Conservation (phyloP, 768 basidiomycete genomes). For the Xerocomus potaroensis region DNA sequence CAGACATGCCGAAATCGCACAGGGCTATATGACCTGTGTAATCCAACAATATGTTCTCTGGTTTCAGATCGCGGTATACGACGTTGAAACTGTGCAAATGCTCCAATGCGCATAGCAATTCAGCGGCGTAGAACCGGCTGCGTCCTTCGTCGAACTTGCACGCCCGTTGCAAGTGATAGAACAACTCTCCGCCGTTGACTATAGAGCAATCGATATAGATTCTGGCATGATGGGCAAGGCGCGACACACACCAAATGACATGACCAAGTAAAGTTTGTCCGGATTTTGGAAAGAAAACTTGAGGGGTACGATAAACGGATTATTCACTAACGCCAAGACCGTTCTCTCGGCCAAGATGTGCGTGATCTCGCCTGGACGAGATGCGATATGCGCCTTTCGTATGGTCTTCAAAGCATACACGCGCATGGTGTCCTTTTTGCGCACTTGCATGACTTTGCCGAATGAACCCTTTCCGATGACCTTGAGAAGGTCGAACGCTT, state of each 20-base stretch:
- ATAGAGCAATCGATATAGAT: not conserved
- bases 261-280: constrained; percentile 94
- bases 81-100: constrained; percentile 98
- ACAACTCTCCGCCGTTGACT: constrained; percentile 98
- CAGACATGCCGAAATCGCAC: constrained; percentile 80
- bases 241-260: constrained; percentile 77
- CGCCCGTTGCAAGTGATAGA: constrained; percentile 95
- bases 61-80: constrained; percentile 96
- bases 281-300: constrained; percentile 99
- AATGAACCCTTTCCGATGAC: constrained; percentile 98
- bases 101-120: constrained; percentile 90
- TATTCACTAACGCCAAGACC: constrained; percentile 94
- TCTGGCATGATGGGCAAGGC: not conserved
- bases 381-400: constrained; percentile 96
- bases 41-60: constrained; percentile 96
- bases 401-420: constrained; percentile 99
- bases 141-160: constrained; percentile 93
- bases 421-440: constrained; percentile 96
- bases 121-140: constrained; percentile 97
- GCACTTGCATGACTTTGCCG: constrained; percentile 99
- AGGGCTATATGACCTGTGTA: constrained; percentile 97
- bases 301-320: constrained; percentile 97
- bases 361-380: constrained; percentile 93
- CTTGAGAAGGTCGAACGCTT: constrained; percentile 93
- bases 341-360: constrained; percentile 97